A percentile compares a stretch with the other conserved stretches of the same genome.
Conservation (phyloP, 805 yeast genomes). For the Metschnikowia orientalis region DNA sequence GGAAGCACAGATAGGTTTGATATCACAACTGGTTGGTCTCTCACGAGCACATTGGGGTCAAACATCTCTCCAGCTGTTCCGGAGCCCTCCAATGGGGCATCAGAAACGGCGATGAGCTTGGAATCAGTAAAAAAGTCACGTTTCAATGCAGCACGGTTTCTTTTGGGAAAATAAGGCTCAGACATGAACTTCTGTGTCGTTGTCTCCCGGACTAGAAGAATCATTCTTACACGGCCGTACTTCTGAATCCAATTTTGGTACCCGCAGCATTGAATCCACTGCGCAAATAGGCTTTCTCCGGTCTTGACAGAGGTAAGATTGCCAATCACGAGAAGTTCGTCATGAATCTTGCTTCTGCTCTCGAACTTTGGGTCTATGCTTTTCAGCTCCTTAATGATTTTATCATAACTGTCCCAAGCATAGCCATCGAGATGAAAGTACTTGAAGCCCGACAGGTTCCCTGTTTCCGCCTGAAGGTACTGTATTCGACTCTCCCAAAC, state of each 20-base stretch:
- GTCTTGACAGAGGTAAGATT: conserved; percentile 47
- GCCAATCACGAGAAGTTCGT: conserved; percentile 54
- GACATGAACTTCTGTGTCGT: conserved; percentile 60
- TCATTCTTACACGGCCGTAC: conserved; percentile 68
- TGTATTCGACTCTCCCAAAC: conserved; percentile 29
- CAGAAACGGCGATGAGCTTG: conserved; percentile 48
- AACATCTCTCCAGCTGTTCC: conserved; percentile 25
- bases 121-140: conserved; percentile 61
- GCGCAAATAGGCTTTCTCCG: conserved; percentile 69
- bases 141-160: conserved; percentile 63
- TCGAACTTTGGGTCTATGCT: conserved; percentile 28
- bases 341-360: conserved; percentile 42
- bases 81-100: conserved; percentile 12
- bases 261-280: conserved; percentile 66
- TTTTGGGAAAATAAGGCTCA: conserved; percentile 42
- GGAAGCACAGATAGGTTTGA: conserved; percentile 29
- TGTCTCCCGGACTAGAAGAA: conserved; percentile 59
- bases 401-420: conserved; percentile 58
- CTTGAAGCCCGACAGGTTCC: conserved; percentile 30
- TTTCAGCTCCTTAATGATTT: conserved; percentile 44
- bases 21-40: conserved; percentile 34
- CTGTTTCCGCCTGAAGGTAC: conserved; percentile 20
- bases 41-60: conserved; percentile 34
- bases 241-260: conserved; percentile 70
- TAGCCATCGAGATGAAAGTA: conserved; percentile 50